Evolutionary conservation across 2,329 filamentous ascomycete species (phyloP).

Genomic region (Endocalyx cinctus): DNA sequence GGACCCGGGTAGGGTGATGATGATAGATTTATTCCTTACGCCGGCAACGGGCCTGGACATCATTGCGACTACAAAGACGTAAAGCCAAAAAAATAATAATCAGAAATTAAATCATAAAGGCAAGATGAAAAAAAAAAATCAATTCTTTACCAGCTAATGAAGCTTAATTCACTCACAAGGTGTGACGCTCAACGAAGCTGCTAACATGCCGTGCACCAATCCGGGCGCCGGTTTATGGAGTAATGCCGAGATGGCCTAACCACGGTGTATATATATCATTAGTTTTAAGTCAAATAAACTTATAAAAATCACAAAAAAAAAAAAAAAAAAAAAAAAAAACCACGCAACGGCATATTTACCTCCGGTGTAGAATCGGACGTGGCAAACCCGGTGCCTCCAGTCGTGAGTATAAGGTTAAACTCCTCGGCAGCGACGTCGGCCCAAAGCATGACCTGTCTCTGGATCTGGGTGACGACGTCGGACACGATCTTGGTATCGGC

Average conservation of each 20-base stretch:
- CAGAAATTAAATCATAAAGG: neutral
- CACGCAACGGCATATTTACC: constrained; percentile 44
- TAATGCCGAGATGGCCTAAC: constrained; percentile 75
- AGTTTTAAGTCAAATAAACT: too few species aligned
- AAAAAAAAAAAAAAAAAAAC: too few species aligned
- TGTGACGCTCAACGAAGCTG: constrained; percentile 77
- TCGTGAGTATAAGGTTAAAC: constrained; percentile 77
- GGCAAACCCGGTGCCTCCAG: constrained; percentile 91
- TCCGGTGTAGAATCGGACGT: constrained; percentile 83
- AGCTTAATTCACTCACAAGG: constrained; percentile 62
- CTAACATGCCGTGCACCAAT: constrained; percentile 91
- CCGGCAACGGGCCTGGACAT: constrained; percentile 95
- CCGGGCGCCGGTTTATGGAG: constrained; percentile 84
- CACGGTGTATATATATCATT: too few species aligned
- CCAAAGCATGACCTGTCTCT: constrained; percentile 68
- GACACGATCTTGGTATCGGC: constrained; percentile 69
- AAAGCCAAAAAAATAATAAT: neutral
- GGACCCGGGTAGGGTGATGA: constrained; percentile 87
- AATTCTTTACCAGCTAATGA: too few species aligned
- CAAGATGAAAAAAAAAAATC: neutral
- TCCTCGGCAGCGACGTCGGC: constrained; percentile 57
- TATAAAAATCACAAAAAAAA: too few species aligned
- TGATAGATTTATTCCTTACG: constrained; percentile 72
- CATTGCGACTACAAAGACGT: constrained; percentile 73
- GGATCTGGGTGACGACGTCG: constrained; percentile 72